Evolutionary conservation across 148 eudicot species (phyloP), one percentile per base, ranked within the genome.

Genomic region (Chenopodium berlandieri): DNA sequence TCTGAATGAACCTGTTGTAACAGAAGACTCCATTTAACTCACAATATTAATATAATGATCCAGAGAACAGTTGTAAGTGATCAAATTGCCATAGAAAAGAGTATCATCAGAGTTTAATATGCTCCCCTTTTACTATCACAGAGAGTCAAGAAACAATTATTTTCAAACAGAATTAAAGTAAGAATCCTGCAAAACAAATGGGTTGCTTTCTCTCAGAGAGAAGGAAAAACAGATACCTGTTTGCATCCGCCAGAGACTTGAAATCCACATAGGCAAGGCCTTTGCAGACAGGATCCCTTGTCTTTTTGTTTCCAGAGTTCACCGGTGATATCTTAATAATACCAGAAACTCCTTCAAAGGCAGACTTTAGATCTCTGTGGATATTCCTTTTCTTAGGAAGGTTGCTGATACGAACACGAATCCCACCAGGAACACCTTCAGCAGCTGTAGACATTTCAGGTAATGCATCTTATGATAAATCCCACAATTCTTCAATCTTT

Each of bases 301-400:
- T 96, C 84, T 94, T 96, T 82, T 91, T 89, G 81, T 86, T 96
- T 68, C 97, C 99, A 56, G 87, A 86, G 85, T 89, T 94, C 44
- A 80, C 88, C 23, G 95, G 98, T 31, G 84, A 80, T 83, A 96
- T 94, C 80, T 88, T 87, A 25, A 85, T 52, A 69, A 96, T 87
- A 84, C 98, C 99, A 72, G 84, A 89, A 79, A 91, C 88, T 79
- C 89, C 98, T 85, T 90, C 77, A 81, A 96, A 92, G 79, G 97
- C 95, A 65, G 84, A 34, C 79, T 84, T 89, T n/a, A 96, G 87
- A 89, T 96, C 98, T 82, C 91, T 85, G 52, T 89, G 89, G 56
- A 94, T 84, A 81, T 96, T 94, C 86, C 78, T 91, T 81, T 96
- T 96, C 90, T 88, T 94, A 19, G 99, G 99, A 79, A 94, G 97